Percentiles rank a stretch among this genome's conserved stretches.
Evolutionary conservation across 2,329 filamentous ascomycete genomes (phyloP).

Genomic region (Fusarium nurragi): DNA sequence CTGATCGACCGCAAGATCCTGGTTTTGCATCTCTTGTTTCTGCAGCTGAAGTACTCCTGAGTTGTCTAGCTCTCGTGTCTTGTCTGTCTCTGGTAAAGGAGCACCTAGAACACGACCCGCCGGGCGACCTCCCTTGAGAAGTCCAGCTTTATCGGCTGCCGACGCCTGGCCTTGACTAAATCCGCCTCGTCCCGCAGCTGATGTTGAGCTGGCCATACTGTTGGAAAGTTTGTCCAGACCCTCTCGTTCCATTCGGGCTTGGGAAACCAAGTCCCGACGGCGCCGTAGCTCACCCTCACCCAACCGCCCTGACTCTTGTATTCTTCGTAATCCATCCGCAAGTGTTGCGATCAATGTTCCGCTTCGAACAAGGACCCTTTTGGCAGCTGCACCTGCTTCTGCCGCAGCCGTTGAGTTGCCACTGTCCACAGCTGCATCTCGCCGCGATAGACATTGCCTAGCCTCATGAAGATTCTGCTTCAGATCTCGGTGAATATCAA

Average conservation of each 20-base stretch:
- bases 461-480: constrained; percentile 72
- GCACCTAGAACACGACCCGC: constrained; percentile 76
- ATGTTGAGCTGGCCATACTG: constrained; percentile 53
- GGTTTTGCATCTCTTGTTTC: constrained; percentile 75
- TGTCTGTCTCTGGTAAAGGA: constrained; percentile 77
- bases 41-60: constrained; percentile 78
- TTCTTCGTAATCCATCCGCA: constrained; percentile 69
- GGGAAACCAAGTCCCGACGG: constrained; percentile 73
- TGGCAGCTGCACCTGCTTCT: constrained; percentile 78
- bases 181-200: constrained; percentile 50
- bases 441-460: constrained; percentile 72
- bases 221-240: constrained; percentile 78
- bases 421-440: constrained; percentile 64
- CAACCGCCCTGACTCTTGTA: constrained; percentile 64
- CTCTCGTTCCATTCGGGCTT: constrained; percentile 77
- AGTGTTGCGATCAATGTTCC: constrained; percentile 71
- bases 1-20: constrained; percentile 77
- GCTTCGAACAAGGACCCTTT: constrained; percentile 75
- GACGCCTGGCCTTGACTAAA: constrained; percentile 60
- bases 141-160: constrained; percentile 59
- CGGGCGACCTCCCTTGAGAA: constrained; percentile 53
- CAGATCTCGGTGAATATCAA: constrained; percentile 79
- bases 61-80: constrained; percentile 81
- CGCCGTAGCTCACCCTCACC: constrained; percentile 80
- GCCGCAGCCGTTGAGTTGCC: constrained; percentile 56